A percentile compares a stretch with the other conserved stretches of the same genome.
Conservation (phyloP, 2,329 filamentous ascomycete genomes). For the Fusarium metavorans region DNA sequence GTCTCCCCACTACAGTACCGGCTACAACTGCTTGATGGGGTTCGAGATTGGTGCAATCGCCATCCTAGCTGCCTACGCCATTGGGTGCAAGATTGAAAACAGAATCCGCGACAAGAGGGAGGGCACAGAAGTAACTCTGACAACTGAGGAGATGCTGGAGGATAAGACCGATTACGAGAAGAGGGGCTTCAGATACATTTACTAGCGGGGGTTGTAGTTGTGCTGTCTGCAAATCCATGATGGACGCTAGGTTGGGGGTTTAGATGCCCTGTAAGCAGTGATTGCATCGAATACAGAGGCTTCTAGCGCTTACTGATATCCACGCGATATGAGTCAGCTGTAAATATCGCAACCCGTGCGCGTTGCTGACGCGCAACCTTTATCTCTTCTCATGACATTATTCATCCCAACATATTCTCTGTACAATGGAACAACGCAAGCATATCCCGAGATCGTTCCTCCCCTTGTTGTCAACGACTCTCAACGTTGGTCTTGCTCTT, state of each 20-base stretch:
- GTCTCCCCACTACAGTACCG: neutral
- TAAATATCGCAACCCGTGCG: neutral
- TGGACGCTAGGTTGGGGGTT: neutral
- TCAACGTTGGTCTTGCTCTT: slow-evolving; percentile 1
- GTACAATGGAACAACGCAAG: neutral
- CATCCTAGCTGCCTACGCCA: neutral
- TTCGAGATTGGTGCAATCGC: neutral
- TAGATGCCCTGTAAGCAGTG: neutral
- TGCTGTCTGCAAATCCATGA: neutral
- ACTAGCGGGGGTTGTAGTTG: neutral
- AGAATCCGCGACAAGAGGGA: neutral
- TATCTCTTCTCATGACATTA: neutral
- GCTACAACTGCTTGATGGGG: neutral
- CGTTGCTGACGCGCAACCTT: neutral
- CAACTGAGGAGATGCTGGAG: neutral
- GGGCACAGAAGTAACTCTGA: neutral
- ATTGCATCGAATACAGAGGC: neutral
- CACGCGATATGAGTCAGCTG: neutral
- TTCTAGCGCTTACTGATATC: neutral
- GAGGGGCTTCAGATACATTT: neutral
- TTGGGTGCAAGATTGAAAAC: neutral
- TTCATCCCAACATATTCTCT: neutral
- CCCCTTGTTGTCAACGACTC: neutral
- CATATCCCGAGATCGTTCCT: neutral
- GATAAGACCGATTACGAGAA: neutral